Base-by-base conservation (phyloP, 345 rosid species). In the Aquilaria malaccensis region DNA sequence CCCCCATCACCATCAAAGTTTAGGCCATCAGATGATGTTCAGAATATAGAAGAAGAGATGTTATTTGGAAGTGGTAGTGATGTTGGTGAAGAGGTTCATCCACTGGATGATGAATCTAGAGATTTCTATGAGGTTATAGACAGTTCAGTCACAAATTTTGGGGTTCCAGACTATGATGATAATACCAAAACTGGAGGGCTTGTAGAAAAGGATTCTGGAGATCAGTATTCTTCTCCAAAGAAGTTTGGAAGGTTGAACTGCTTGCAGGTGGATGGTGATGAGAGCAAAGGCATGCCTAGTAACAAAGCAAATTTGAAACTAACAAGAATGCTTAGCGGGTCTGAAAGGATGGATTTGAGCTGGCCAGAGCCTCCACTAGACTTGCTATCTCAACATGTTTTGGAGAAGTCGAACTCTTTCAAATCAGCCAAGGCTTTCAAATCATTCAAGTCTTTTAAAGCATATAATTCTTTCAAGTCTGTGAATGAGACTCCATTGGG, bases 1-100 rank as follows among this genome's bases (percentile, higher is more conserved):
- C 98, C 97, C 15, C 85, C 93, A 49, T 89, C 98, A 63, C 98
- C 98, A 9, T 85, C 96, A 43, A 93, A 81, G 71, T 79, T 89
- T 61, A 74, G 72, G 74, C 88, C 86, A 63, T 80, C 73, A 53
- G 92, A 84, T 13, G 91, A 89, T 52, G 62, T 84, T 57, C 85
- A 81, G 31, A 76, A 67, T 63, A 61, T 87, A 56, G 89, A 80
- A 65, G 96, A 93, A 71, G 98, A 84, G 71, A 77, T 79, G 7
- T 62, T 75, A 41, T 84, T 72, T 59, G 98, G 83, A 64, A 82
- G 82, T 62, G 98, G 87, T 62, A 85, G 92, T 65, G 97, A 87
- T 60, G 50, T 71, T 13, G 98, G 87, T 30, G 96, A 84, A 60
- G 98, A 82, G 77, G 61, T 89, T 51, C 85, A 89, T 70, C 98